Conservation (phyloP, 2,329 filamentous ascomycete species). For the Coniochaeta sp. region DNA sequence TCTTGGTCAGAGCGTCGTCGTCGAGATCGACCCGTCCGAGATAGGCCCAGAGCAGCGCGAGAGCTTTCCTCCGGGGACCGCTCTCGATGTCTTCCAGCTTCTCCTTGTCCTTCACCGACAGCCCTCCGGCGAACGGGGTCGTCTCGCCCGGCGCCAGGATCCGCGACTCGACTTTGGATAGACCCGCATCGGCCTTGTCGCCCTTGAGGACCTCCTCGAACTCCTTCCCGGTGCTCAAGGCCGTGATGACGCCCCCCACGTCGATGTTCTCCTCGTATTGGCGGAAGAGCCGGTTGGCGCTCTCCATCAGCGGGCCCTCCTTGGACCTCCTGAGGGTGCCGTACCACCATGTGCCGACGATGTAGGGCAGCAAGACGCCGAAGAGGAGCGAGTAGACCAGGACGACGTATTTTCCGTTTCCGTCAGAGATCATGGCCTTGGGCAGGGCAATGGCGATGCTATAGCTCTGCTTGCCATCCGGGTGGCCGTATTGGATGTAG, state of each 20-base stretch:
- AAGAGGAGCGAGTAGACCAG: slow-evolving; percentile 83
- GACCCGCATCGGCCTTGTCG: slow-evolving; percentile 69
- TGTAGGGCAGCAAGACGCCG: slow-evolving; percentile 83
- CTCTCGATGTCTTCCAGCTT: slow-evolving; percentile 76
- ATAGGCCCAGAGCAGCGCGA: slow-evolving; percentile 92
- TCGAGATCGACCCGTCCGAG: slow-evolving; percentile 81
- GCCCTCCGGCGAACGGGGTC: slow-evolving; percentile 44
- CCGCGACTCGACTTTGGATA: slow-evolving; percentile 77
- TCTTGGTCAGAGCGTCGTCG: slow-evolving; percentile 67
- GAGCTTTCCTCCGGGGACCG: slow-evolving; percentile 72
- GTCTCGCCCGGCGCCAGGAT: slow-evolving; percentile 57
- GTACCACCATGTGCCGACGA: slow-evolving; percentile 98
- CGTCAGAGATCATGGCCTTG: slow-evolving; percentile 85
- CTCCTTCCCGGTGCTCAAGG: slow-evolving; percentile 80
- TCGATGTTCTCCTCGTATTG: slow-evolving; percentile 84
- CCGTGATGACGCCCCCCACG: slow-evolving; percentile 70
- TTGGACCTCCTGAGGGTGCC: slow-evolving; percentile 88
- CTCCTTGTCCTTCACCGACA: slow-evolving; percentile 67
- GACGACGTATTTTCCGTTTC: slow-evolving; percentile 91
- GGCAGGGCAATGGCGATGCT: slow-evolving; percentile 96
- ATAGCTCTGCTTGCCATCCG: slow-evolving; percentile 95
- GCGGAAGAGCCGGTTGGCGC: slow-evolving; percentile 88
- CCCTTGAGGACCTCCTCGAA: slow-evolving; percentile 71
- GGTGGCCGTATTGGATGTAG: slow-evolving; percentile 91
- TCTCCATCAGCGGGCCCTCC: slow-evolving; percentile 88